Evolutionary conservation across 805 yeast species (phyloP).

Genomic region (Torulaspora franciscae): DNA sequence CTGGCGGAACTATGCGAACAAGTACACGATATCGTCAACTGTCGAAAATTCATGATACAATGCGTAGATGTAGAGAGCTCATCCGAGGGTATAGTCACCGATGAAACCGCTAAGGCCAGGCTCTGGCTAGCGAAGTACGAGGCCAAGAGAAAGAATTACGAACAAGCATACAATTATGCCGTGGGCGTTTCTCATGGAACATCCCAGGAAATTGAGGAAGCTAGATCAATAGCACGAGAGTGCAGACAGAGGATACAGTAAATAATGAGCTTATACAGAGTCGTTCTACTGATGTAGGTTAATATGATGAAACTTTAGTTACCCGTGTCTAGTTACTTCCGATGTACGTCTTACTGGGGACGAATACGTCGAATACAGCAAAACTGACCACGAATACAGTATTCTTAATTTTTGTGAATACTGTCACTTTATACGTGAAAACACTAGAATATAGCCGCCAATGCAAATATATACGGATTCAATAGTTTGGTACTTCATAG

Average conservation of each 20-base stretch:
- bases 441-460: no score
- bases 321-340: background rate
- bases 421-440: no score
- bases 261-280: background rate
- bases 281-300: no score
- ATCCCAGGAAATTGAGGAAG: constrained; percentile 87
- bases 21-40: constrained; percentile 46
- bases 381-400: no score
- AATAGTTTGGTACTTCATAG: no score
- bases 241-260: constrained; percentile 47
- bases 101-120: constrained; percentile 73
- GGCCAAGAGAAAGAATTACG: constrained; percentile 50
- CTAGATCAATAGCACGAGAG: constrained; percentile 74
- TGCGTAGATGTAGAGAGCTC: constrained; percentile 55
- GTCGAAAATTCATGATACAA: constrained; percentile 55
- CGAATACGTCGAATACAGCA: no score
- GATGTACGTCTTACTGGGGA: background rate
- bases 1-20: constrained; percentile 65
- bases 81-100: constrained; percentile 56
- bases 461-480: no score
- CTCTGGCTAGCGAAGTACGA: constrained; percentile 81
- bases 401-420: no score
- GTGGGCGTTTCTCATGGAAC: constrained; percentile 64
- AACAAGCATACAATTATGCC: constrained; percentile 68
- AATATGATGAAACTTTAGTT: no score